A percentile compares a stretch with the other conserved stretches of the same genome.
Evolutionary conservation across 768 basidiomycete species (phyloP).

Genomic region (Termitomyces titanicus): DNA sequence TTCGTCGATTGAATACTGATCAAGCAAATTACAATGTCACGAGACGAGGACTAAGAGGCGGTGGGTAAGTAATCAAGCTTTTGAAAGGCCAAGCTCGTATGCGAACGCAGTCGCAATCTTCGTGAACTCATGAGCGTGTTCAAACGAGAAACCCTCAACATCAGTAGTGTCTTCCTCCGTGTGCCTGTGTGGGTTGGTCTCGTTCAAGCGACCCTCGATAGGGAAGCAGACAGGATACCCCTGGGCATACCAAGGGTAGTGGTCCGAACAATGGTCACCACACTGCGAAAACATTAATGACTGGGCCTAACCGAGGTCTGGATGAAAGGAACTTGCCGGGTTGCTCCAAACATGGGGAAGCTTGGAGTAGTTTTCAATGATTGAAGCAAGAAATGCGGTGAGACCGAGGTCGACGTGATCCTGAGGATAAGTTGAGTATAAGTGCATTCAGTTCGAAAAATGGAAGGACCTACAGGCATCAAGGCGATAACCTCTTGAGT

Average conservation of each 20-base stretch:
- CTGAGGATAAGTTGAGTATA: too few relatives aligned
- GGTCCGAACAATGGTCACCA: conserved; percentile 70
- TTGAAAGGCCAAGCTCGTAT: conserved; percentile 12
- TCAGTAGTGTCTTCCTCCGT: conserved; percentile 38
- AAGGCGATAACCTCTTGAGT: conserved; percentile 34
- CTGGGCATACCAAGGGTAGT: conserved; percentile 59
- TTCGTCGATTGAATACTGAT: too few relatives aligned
- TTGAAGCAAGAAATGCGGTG: conserved; percentile 36
- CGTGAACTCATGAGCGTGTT: conserved; percentile 64
- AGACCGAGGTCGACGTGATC: conserved; percentile 30
- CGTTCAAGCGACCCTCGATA: conserved; percentile 20
- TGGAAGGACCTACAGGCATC: conserved; percentile 25
- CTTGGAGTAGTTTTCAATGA: conserved; percentile 39
- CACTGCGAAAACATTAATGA: conserved; percentile 1
- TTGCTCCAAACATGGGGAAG: conserved; percentile 38
- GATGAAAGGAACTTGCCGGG: conserved; percentile 28
- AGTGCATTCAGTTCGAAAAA: background rate
- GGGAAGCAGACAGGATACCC: conserved; percentile 49
- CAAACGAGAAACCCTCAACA: conserved; percentile 46
- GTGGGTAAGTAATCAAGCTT: too few relatives aligned
- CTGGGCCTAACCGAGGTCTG: too few relatives aligned
- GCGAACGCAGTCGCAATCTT: conserved; percentile 33
- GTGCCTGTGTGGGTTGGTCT: conserved; percentile 28
- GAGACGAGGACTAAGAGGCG: too few relatives aligned
- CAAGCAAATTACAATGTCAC: too few relatives aligned